Percentiles rank a stretch among this genome's conserved stretches.
These are phyloP conservation scores for California macrophylla DNA, from an alignment of 441 rosid species.

Conservation along the genomic window DNA sequence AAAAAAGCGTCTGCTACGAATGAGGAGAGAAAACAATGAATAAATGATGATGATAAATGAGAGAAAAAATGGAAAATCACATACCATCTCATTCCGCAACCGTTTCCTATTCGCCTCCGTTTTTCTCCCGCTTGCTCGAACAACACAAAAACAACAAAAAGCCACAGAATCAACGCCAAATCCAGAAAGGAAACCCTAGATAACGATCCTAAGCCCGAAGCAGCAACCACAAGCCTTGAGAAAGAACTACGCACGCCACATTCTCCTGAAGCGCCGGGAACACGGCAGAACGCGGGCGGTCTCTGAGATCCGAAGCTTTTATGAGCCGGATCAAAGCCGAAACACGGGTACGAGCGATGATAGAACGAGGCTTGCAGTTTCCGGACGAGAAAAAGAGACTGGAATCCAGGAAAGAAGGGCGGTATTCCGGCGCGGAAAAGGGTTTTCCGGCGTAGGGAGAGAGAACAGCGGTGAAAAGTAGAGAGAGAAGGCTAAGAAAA, in stretches of 20 bases:
- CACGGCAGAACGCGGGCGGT: not conserved
- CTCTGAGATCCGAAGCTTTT: conserved; percentile 2
- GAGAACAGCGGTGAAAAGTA: conserved; percentile 1
- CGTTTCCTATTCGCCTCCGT: conserved; percentile 53
- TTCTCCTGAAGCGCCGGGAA: not conserved
- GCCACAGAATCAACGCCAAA: conserved; percentile 17
- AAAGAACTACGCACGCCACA: conserved; percentile 18
- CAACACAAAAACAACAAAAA: conserved; percentile 20
- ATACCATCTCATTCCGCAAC: conserved; percentile 85
- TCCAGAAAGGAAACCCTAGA: conserved; percentile 51
- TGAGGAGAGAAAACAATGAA: not conserved
- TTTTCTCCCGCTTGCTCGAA: conserved; percentile 19
- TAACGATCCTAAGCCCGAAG: conserved; percentile 41
- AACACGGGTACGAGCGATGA: not conserved
- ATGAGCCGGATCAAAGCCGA: not conserved
- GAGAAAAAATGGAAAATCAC: conserved; percentile 18
- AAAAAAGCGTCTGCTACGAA: not conserved
- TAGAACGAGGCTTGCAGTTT: not conserved
- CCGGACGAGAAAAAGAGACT: not conserved
- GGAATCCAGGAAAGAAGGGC: not conserved
- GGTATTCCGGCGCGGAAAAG: not conserved
- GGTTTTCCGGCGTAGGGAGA: conserved; percentile 1
- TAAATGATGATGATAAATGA: not conserved
- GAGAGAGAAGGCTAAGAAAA: not conserved
- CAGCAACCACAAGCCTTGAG: conserved; percentile 29